Evolutionary conservation across 192 early-diverging fungal genomes (phyloP).

Genomic region (Coemansia sp.): DNA sequence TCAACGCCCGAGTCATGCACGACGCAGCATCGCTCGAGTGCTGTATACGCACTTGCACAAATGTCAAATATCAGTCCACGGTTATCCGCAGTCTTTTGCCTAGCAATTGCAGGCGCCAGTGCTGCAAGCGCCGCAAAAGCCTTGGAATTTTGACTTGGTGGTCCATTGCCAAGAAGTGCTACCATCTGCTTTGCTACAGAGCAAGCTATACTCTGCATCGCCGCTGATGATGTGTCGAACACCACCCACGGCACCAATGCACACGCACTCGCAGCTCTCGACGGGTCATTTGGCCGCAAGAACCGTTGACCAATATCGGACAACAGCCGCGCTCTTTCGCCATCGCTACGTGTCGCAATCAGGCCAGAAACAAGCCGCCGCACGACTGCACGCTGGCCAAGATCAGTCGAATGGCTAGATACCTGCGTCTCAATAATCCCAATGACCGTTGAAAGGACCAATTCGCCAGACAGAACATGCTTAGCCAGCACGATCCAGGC

Average conservation of each 20-base stretch:
- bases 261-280: background rate
- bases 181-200: background rate
- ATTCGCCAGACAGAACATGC: slow-evolving; percentile 5
- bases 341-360: background rate
- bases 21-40: background rate
- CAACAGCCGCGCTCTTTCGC: background rate
- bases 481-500: slow-evolving; percentile 30
- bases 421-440: slow-evolving; percentile 11
- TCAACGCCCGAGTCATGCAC: background rate
- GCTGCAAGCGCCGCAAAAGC: background rate
- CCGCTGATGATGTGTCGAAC: background rate
- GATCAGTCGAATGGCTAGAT: background rate
- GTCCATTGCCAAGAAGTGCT: background rate
- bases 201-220: background rate
- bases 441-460: slow-evolving; percentile 5
- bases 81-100: background rate
- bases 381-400: background rate
- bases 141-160: background rate
- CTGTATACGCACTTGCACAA: background rate
- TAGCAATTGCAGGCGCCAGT: slow-evolving; percentile 5
- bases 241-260: slow-evolving; percentile 7
- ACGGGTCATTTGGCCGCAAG: background rate
- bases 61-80: background rate
- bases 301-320: background rate
- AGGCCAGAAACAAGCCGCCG: background rate